Conservation (phyloP, 2,329 filamentous ascomycete species). For the Daldinia eschscholtzii region DNA sequence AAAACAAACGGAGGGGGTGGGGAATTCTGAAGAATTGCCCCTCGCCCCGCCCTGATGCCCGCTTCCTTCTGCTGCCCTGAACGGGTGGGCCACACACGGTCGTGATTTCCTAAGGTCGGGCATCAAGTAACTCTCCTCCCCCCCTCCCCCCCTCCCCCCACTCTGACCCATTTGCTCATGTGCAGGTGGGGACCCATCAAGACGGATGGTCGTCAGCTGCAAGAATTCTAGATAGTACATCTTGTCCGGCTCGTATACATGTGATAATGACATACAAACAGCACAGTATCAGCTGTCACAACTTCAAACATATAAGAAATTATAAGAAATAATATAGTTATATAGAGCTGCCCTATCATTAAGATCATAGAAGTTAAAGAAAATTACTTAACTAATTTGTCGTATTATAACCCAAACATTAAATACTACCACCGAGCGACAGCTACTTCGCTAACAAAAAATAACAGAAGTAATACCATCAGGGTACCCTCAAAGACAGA, state of each 20-base stretch:
- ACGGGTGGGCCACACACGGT: slow-evolving; percentile 3
- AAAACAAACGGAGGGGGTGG: slow-evolving; percentile 42
- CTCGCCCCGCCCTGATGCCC: slow-evolving; percentile 27
- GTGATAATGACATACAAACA: background rate
- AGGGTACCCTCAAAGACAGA: background rate
- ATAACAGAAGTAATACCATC: background rate
- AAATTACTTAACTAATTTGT: background rate
- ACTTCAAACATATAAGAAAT: background rate
- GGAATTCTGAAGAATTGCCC: slow-evolving; percentile 40
- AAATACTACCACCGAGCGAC: background rate
- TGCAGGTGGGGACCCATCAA: background rate
- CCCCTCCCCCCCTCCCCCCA: background rate
- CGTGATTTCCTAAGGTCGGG: slow-evolving; percentile 27
- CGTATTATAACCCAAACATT: background rate
- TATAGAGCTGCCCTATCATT: background rate
- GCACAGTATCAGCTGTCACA: background rate
- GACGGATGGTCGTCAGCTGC: slow-evolving; percentile 3
- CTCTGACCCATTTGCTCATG: background rate
- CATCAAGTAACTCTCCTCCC: slow-evolving; percentile 28
- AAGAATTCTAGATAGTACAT: background rate
- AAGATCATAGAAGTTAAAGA: background rate
- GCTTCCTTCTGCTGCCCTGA: slow-evolving; percentile 4
- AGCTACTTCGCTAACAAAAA: background rate
- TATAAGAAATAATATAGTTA: background rate
- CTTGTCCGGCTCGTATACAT: background rate